Evolutionary conservation across 345 rosid genomes (phyloP), one percentile per base, ranked within the genome.

Genomic region (Corchorus capsularis): DNA sequence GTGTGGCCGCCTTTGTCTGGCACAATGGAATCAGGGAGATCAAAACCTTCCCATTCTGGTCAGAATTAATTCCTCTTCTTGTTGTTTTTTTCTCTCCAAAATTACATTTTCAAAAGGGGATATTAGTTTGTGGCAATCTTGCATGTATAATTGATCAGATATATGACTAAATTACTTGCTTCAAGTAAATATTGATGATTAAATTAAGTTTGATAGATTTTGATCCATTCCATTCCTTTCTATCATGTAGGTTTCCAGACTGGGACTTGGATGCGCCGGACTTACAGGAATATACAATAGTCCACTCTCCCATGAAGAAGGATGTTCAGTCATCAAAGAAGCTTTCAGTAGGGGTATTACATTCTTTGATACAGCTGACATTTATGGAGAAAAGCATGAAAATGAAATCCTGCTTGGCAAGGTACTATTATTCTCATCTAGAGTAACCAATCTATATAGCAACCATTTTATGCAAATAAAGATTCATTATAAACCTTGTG

Each of bases 181-280:
- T 63, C 5, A 39, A 37, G 13, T 7, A 0, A 20, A 4, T n/a
- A n/a, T n/a, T n/a, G n/a, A 22, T 59, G 57, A 59, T 4, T 16
- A 22, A 11, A 56, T 37, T 60, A 34, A 8, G 1, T 60, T 35
- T 7, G 1, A 59, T 19, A 5, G 1, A 20, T 71, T 62, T 11
- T n/a, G n/a, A n/a, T n/a, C n/a, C n/a, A n/a, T n/a, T n/a, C n/a
- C 3, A 41, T 41, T 41, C 45, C 45, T 45, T 73, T 27, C 27
- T 50, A n/a, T 17, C 1, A 35, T 65, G 9, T 75, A 87, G 91
- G 88, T 89, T 22, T 86, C 87, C 2, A 83, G 78, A 73, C 65
- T 83, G 76, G 91, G 91, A 19, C 79, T 85, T 65, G 91, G 89
- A 13, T 87, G 93, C 19, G 89, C 13, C 2, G 85, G 89, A n/a